Evolutionary conservation across 1,284 basidiomycete species (phyloP).

Genomic region (Volvariella volvacea): DNA sequence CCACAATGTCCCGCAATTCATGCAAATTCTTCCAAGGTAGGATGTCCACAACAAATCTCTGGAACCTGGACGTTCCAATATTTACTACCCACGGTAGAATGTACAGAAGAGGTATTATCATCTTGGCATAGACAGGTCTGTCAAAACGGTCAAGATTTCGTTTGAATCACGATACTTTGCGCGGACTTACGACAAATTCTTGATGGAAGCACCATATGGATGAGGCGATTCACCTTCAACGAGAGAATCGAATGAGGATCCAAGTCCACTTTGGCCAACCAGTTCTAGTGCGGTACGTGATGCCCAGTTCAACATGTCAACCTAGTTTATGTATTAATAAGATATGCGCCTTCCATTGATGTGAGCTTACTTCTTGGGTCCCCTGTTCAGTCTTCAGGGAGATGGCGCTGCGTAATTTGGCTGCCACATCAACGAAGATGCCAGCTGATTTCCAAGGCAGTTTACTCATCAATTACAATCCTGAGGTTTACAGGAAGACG

Average conservation of each 20-base stretch:
- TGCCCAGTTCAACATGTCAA: constrained; percentile 30
- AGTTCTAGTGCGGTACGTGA: constrained; percentile 30
- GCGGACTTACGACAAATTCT: constrained; percentile 17
- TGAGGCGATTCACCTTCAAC: constrained; percentile 16
- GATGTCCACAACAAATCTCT: constrained; percentile 20
- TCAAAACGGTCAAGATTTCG: background rate
- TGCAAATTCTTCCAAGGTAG: constrained; percentile 25
- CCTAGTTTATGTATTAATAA: constrained; percentile 11
- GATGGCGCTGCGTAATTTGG: constrained; percentile 14
- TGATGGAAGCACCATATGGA: constrained; percentile 21
- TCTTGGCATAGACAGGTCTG: constrained; percentile 10
- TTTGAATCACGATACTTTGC: constrained; percentile 2
- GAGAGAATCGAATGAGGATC: constrained; percentile 30
- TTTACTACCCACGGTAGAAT: constrained; percentile 16
- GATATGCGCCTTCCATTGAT: background rate
- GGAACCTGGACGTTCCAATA: background rate
- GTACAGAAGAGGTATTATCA: constrained; percentile 10
- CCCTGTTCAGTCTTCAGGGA: background rate
- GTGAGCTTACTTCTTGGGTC: background rate
- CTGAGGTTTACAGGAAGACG: constrained; percentile 20
- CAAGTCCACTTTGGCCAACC: constrained; percentile 31
- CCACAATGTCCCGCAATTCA: constrained; percentile 21
- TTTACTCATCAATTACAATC: constrained; percentile 24
- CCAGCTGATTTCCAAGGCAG: too few relatives aligned
- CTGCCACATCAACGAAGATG: constrained; percentile 21